Evolutionary conservation across 176 grass and related monocot genomes (phyloP).

Genomic region (Musa schizocarpa): DNA sequence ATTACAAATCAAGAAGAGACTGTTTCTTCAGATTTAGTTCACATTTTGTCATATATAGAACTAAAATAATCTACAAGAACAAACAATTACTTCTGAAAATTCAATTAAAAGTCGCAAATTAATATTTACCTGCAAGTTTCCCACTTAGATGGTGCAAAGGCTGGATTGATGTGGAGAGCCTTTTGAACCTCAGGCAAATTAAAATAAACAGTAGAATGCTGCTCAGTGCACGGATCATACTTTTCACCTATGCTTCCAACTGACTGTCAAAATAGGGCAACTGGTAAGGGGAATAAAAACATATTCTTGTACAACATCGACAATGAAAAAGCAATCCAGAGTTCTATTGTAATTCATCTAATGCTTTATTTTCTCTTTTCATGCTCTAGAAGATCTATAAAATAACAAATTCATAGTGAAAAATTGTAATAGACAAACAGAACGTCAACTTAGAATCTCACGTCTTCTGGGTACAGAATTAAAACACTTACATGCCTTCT

Average conservation of each 20-base stretch:
- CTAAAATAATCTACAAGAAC: no score
- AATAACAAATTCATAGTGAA: background rate
- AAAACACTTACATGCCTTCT: constrained; percentile 62
- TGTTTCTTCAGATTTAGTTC: background rate
- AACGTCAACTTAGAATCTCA: background rate
- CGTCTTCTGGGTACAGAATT: constrained; percentile 19
- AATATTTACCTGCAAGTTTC: constrained; percentile 75
- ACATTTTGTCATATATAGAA: background rate
- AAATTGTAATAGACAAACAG: background rate
- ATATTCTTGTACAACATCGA: background rate
- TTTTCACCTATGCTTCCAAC: constrained; percentile 56
- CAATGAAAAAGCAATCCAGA: background rate
- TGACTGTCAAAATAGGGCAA: constrained; percentile 41
- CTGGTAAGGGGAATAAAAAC: background rate
- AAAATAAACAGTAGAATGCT: constrained; percentile 91
- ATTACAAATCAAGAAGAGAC: background rate
- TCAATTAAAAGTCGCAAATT: background rate
- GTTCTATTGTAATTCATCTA: background rate
- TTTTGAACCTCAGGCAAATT: constrained; percentile 88
- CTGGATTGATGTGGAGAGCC: constrained; percentile 78
- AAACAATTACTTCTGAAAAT: background rate
- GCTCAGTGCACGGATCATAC: constrained; percentile 93
- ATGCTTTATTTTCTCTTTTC: background rate
- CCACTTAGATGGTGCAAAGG: constrained; percentile 64
- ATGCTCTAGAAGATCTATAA: background rate